These are phyloP conservation scores for Calonectria hongkongensis DNA, from an alignment of 2,329 filamentous ascomycete genomes.

Conservation along the genomic window DNA sequence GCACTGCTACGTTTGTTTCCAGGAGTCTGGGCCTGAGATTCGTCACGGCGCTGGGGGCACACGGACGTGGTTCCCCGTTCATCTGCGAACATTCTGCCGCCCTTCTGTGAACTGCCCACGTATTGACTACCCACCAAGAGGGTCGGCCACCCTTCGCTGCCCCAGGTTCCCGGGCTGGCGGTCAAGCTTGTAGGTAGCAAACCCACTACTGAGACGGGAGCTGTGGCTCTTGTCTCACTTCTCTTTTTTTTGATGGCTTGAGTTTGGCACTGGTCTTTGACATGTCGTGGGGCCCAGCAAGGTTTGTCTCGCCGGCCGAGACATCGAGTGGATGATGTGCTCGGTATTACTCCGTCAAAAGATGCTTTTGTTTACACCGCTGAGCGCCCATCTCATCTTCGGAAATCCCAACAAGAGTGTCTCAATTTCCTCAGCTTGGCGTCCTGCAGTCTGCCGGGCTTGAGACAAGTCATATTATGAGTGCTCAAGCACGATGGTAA, in stretches of 20 bases:
- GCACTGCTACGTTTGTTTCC: constrained; percentile 13
- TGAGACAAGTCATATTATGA: constrained; percentile 30
- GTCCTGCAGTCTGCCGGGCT: constrained; percentile 8
- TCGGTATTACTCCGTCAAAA: constrained; percentile 14
- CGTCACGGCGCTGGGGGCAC: constrained; percentile 24
- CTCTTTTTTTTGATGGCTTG: constrained; percentile 14
- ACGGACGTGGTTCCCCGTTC: constrained; percentile 38
- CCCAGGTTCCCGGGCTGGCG: constrained; percentile 22
- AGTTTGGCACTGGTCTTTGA: constrained; percentile 17
- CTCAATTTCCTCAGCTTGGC: constrained; percentile 14
- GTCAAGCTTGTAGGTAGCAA: constrained; percentile 20
- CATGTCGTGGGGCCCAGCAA: constrained; percentile 13
- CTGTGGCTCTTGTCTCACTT: constrained; percentile 15
- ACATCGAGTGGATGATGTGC: constrained; percentile 13
- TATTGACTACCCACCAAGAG: constrained; percentile 4
- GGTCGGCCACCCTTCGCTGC: constrained; percentile 8
- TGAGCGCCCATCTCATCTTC: constrained; percentile 11
- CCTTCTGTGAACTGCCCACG: constrained; percentile 18
- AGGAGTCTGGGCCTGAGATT: constrained; percentile 13
- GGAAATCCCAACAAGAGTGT: constrained; percentile 11
- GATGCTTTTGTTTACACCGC: constrained; percentile 24
- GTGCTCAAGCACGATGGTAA: constrained; percentile 1
- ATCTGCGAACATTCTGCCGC: constrained; percentile 23
- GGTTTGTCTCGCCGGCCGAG: constrained; percentile 25
- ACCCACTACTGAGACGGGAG: constrained; percentile 2